phyloP scores from a whole-genome alignment of 345 rosid genomes.

The Eucalyptus urophylla region DNA sequence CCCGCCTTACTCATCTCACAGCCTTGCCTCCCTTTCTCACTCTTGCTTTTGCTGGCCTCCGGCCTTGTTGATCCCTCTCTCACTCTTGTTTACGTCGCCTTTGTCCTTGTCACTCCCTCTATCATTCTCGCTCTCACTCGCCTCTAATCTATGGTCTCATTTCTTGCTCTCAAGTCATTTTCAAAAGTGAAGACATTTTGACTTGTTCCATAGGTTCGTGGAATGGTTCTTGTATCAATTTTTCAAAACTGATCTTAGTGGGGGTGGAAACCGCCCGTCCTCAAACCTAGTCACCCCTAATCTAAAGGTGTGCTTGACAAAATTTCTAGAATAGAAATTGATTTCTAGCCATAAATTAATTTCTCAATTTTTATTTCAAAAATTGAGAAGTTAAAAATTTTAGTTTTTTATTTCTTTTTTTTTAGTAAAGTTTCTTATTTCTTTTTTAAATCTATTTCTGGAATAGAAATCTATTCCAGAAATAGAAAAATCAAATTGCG shows the following conservation, averaged over 20 bases:
- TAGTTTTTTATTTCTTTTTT: no score
- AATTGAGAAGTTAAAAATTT: no score
- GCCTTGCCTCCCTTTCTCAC: background rate
- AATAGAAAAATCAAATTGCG: no score
- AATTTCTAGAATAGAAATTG: no score
- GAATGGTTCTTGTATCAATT: background rate
- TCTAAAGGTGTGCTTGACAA: background rate
- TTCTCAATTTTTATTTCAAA: no score
- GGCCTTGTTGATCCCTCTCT: background rate
- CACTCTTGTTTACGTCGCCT: background rate
- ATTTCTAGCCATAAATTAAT: no score
- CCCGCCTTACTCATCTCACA: no score
- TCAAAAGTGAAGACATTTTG: background rate
- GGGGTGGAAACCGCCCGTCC: no score
- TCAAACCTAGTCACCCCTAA: background rate
- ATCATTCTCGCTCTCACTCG: background rate
- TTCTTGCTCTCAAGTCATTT: background rate
- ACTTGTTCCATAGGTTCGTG: background rate
- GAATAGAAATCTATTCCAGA: no score
- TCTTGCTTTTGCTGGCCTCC: background rate
- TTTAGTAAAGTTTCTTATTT: no score
- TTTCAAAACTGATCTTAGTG: background rate
- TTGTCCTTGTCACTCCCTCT: background rate
- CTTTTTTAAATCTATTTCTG: no score
- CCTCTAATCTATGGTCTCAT: background rate